These are phyloP conservation scores for Glycine latifolia DNA, from an alignment of 306 rosid species.

Conservation along the genomic window DNA sequence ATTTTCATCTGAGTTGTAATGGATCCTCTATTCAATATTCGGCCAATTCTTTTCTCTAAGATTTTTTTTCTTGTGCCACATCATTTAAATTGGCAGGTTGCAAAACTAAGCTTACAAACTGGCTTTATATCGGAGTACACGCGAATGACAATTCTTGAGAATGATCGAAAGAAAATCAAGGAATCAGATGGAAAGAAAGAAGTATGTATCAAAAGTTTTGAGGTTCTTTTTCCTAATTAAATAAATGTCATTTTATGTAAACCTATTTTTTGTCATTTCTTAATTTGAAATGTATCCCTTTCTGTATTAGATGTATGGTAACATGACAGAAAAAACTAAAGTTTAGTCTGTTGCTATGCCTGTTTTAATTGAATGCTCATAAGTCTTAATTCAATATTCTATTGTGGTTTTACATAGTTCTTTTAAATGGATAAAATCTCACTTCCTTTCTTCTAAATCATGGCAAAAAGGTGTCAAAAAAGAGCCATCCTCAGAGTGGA, in stretches of 20 bases:
- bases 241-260: background rate
- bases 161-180: slow-evolving; percentile 39
- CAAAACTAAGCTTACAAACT: slow-evolving; percentile 66
- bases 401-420: slow-evolving; percentile 6
- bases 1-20: background rate
- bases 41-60: slow-evolving; percentile 3
- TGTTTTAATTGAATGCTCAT: slow-evolving; percentile 6
- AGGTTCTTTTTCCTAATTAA: slow-evolving; percentile 14
- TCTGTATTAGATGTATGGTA: slow-evolving; percentile 8
- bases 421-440: background rate
- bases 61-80: background rate
- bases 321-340: background rate
- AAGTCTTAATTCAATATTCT: background rate
- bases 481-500: slow-evolving; percentile 35
- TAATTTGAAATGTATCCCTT: slow-evolving; percentile 15
- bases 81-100: slow-evolving; percentile 54
- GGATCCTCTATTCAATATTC: background rate
- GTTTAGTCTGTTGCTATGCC: background rate
- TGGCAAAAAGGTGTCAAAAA: slow-evolving; percentile 49
- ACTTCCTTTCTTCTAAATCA: slow-evolving; percentile 21
- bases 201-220: slow-evolving; percentile 52
- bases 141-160: slow-evolving; percentile 58
- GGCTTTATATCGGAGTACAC: slow-evolving; percentile 71
- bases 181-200: slow-evolving; percentile 47
- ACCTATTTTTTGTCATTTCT: slow-evolving; percentile 6